Base-by-base conservation (phyloP, 2,329 filamentous ascomycete genomes). In the Pyricularia sp. region DNA sequence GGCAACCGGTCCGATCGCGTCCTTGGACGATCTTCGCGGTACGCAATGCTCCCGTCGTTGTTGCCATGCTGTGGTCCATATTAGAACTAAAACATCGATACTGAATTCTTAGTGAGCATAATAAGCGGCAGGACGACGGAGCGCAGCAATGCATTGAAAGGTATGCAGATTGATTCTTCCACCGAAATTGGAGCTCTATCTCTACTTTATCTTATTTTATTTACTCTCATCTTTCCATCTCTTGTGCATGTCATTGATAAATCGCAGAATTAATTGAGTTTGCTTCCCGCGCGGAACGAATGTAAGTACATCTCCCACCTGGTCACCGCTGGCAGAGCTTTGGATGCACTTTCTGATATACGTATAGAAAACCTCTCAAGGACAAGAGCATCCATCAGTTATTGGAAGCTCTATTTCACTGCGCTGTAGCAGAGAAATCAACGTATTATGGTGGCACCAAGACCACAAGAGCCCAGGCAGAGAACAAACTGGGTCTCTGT, bases 331-430 rank as follows among this genome's bases (percentile, higher is more conserved):
- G 11, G 10, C 25, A 42, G 12, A 7, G 25, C 14, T 63, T 23
- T 9, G 11, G 26, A 11, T 26, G 23, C 61, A 64, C 17, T 65
- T 12, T 20, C 70, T 70, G 12, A 69, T 64, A 26, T 11, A 30
- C 42, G 2, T n/a, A 2, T 50, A 73, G 70, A 69, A 69, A 64
- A 33, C 69, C 78, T 14, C 81, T 97, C 42, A 86, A 85, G 64
- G 92, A 97, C 76, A 92, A 91, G 76, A 86, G 86, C n/a, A 97
- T 92, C 73, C 90, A 95, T 75, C 86, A 86, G 70, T 88, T 97
- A 63, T 92, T 92, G 73, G 93, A 97, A 74, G 86, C 87, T 1
- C 81, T 98, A 2, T 97, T 97, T 75, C 84, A 86, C 68, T 90
- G 85, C 75, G 85, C 85, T 1, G 77, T 89, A 23, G 78, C 84